Conservation (phyloP, 208 protist species). For the Angomonas ambiguus region DNA sequence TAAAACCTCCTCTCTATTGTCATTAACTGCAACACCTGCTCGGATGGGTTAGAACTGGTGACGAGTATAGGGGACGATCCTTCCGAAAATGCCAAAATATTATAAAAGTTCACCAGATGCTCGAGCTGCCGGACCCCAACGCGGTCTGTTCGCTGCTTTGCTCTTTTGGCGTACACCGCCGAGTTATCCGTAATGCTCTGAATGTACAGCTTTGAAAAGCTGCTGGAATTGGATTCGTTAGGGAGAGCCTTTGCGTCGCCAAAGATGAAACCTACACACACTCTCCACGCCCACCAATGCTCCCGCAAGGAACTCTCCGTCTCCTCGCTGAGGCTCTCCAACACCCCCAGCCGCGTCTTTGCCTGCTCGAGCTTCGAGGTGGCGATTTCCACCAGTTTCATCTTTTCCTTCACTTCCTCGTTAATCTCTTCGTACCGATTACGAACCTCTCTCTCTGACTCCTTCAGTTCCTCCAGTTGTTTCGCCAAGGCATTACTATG, state of each 20-base stretch:
- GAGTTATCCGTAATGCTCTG: slow-evolving; percentile 88
- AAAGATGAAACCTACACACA: slow-evolving; percentile 50
- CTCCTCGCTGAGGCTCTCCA: slow-evolving; percentile 53
- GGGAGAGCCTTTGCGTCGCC: slow-evolving; percentile 43
- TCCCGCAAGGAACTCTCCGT: slow-evolving; percentile 45
- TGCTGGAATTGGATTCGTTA: slow-evolving; percentile 21
- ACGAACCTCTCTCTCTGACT: slow-evolving; percentile 55
- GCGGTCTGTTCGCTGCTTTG: slow-evolving; percentile 51
- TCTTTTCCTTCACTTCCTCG: slow-evolving; percentile 73
- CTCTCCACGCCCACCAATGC: slow-evolving; percentile 73
- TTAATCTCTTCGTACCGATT: slow-evolving; percentile 52
- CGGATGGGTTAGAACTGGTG: neutral
- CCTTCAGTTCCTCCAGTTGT: slow-evolving; percentile 66
- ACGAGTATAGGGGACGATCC: neutral
- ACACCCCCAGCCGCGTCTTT: slow-evolving; percentile 27
- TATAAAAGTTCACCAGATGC: slow-evolving; percentile 39
- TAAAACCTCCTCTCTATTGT: neutral
- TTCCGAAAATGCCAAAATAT: slow-evolving; percentile 5
- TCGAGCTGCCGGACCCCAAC: slow-evolving; percentile 44
- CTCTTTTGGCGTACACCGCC: slow-evolving; percentile 39
- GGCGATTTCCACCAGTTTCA: slow-evolving; percentile 38
- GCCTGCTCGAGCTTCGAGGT: slow-evolving; percentile 40
- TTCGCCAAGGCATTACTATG: slow-evolving; percentile 39
- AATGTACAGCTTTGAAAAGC: slow-evolving; percentile 22
- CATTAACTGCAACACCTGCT: neutral